Conservation (phyloP, 345 rosid genomes). For the Pistacia vera region DNA sequence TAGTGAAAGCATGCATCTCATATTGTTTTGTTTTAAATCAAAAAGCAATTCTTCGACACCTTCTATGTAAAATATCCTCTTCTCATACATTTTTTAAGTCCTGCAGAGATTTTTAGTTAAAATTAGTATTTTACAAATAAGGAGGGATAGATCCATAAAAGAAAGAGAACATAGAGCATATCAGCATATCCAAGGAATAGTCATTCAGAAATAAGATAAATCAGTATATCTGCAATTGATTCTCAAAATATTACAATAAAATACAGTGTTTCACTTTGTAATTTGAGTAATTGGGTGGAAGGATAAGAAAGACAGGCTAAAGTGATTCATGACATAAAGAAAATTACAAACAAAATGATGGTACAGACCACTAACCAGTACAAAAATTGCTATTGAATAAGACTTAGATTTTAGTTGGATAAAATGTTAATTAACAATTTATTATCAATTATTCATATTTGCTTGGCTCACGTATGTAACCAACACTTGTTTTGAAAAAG, state of each 20-base stretch:
- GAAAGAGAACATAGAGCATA: background rate
- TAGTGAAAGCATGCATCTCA: constrained; percentile 94
- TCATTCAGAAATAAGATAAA: background rate
- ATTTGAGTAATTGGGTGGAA: background rate
- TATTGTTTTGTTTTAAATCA: constrained; percentile 50
- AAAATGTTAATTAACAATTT: background rate
- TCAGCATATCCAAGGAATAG: background rate
- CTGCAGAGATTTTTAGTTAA: constrained; percentile 34
- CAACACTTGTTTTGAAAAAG: background rate
- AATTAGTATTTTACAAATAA: constrained; percentile 14
- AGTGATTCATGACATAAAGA: constrained; percentile 5
- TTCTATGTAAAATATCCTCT: constrained; percentile 73
- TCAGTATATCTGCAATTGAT: background rate
- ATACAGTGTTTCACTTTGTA: background rate
- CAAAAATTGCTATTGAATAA: background rate
- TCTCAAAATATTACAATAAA: background rate
- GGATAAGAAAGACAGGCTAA: background rate
- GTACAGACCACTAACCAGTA: background rate
- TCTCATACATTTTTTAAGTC: constrained; percentile 71
- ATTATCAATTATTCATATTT: background rate
- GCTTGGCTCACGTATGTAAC: background rate
- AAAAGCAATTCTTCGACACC: constrained; percentile 76
- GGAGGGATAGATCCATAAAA: background rate
- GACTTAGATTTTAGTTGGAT: background rate
- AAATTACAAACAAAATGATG: background rate